Evolutionary conservation across 805 yeast genomes (phyloP), one percentile per base, ranked within the genome.

Genomic region (Candida coquimbonensis): DNA sequence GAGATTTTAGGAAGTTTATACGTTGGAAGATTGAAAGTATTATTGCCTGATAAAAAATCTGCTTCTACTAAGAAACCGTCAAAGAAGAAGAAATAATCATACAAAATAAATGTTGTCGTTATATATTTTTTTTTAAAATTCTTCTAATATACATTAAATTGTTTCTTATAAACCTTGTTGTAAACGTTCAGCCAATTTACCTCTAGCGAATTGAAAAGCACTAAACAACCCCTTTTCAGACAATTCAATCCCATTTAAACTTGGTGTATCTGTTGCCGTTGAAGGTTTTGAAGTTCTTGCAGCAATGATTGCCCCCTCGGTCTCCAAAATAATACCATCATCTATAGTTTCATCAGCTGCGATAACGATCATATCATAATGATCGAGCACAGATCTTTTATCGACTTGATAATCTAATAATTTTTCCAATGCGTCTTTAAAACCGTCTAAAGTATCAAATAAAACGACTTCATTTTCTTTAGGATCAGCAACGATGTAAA

Each of bases 281-380:
- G 96, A 96, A 31, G 93, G 81, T 49, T 80, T 78, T n/a, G 98
- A 86, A 25, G 90, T 96, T 67, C 99, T 78, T 14, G 95, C 78
- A 3, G 91, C 90, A 55, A 93, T 86, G 37, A 87, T 80, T 33
- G 83, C 78, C 6, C 95, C 81, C 59, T 93, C 97, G 26, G 89
- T 83, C 64, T 93, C 97, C 54, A 93, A 74, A 46, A 93, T 80
- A 52, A 93, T 80, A 36, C 98, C 99, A 61, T 90, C 95, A 62
- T 93, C 99, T 42, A 93, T 73, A 9, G 95, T 76, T 67, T 93
- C 98, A 64, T 93, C 99, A 38, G 90, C 77, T 5, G 95, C 87
- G 63, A 93, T 74, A 38, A 87, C 73, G 35, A 89, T 83, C 72
- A 87, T 73, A 65, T 93, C 99, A 62, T 83, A 93, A 62, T 83